phyloP scores from a whole-genome alignment of 257 asterid genomes.

The Nicotiana tabacum region DNA sequence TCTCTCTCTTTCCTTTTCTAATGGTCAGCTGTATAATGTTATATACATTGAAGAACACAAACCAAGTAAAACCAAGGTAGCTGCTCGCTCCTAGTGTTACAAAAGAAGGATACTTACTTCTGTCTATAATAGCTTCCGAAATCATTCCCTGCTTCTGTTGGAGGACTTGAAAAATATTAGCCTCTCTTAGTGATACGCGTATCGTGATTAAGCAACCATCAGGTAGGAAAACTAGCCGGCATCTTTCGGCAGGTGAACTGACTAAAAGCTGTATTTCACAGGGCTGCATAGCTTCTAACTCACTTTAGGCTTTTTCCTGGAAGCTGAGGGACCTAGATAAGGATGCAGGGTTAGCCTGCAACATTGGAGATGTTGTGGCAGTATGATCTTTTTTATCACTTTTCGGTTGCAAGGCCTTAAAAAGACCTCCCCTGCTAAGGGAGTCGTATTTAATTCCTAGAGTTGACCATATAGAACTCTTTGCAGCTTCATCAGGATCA shows the following conservation, averaged over 20 bases:
- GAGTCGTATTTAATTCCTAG: constrained; percentile 65
- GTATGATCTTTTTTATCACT: constrained; percentile 22
- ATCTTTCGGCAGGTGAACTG: neutral
- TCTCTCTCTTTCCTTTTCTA: constrained; percentile 2
- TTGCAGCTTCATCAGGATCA: constrained; percentile 84
- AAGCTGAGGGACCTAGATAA: constrained; percentile 63
- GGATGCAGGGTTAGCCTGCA: constrained; percentile 84
- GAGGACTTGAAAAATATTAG: neutral
- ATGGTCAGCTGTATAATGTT: constrained; percentile 22
- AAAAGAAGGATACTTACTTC: constrained; percentile 8
- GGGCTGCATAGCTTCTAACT: neutral
- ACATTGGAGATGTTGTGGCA: constrained; percentile 20
- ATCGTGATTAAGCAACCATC: neutral
- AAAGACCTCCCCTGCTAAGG: constrained; percentile 43
- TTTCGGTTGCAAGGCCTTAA: constrained; percentile 61
- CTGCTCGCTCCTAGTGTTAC: constrained; percentile 6
- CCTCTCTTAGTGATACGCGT: neutral
- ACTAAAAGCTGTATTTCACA: neutral
- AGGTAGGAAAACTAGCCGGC: neutral
- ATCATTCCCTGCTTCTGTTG: neutral
- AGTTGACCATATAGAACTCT: constrained; percentile 81
- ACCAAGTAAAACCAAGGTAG: constrained; percentile 10
- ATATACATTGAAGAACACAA: constrained; percentile 33
- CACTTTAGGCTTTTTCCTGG: constrained; percentile 42
- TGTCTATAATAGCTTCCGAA: constrained; percentile 2